A percentile compares a stretch with the other conserved stretches of the same genome.
Evolutionary conservation across 441 rosid species (phyloP).

Genomic region (Omphalea diandra): DNA sequence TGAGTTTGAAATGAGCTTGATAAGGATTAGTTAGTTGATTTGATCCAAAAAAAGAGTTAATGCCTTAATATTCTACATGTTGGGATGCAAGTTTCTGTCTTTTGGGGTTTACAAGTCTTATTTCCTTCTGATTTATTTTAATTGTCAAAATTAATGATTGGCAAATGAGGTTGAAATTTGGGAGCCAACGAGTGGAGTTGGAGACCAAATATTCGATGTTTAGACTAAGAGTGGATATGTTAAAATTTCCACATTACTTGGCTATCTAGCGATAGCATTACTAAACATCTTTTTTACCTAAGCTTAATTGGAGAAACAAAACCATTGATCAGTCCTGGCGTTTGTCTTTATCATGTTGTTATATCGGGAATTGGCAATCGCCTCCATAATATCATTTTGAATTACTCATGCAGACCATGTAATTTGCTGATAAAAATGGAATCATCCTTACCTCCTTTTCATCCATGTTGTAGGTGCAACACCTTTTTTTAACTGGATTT

Average conservation of each 20-base stretch:
- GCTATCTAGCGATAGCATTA: background rate
- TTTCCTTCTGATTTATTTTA: background rate
- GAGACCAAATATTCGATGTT: background rate
- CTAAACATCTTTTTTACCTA: background rate
- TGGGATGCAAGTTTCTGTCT: background rate
- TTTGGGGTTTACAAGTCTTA: no score
- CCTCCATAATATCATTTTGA: background rate
- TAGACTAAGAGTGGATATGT: background rate
- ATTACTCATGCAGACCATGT: background rate
- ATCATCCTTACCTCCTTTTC: background rate
- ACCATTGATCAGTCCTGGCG: background rate
- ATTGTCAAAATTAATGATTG: background rate
- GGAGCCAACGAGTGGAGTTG: background rate
- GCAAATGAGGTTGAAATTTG: background rate
- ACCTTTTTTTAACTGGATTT: background rate
- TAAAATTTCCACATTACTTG: background rate
- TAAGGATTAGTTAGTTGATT: background rate
- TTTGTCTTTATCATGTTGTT: background rate
- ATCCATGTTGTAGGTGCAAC: background rate
- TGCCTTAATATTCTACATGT: background rate
- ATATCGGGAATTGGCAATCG: background rate
- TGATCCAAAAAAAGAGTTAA: background rate
- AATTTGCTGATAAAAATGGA: background rate
- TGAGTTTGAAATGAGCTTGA: background rate
- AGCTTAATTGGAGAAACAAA: background rate